Evolutionary conservation across 495 filamentous ascomycete species (phyloP).

Genomic region (Aspergillus kassunensis): DNA sequence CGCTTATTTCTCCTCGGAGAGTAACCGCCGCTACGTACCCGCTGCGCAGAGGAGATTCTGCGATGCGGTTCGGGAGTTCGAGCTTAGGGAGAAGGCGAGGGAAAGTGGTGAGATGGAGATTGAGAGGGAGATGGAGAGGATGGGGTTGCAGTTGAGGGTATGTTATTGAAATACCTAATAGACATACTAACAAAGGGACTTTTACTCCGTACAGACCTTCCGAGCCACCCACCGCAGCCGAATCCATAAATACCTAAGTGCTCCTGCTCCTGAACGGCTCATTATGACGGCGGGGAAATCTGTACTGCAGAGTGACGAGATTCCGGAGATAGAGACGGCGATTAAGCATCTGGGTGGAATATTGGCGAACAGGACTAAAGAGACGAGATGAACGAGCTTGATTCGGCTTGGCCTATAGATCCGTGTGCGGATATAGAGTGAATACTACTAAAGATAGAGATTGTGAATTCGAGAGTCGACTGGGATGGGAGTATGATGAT

Average conservation of each 20-base stretch:
- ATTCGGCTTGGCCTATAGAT: too few relatives aligned
- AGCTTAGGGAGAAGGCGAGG: constrained; percentile 12
- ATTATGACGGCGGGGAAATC: constrained; percentile 45
- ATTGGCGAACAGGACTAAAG: background rate
- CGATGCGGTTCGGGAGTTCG: constrained; percentile 17
- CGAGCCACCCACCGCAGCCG: constrained; percentile 34
- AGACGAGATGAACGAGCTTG: background rate
- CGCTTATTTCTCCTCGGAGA: constrained; percentile 28
- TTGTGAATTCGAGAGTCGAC: too few relatives aligned
- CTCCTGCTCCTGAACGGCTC: constrained; percentile 38
- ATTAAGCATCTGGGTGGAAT: background rate
- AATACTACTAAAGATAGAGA: too few relatives aligned
- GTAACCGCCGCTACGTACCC: constrained; percentile 27
- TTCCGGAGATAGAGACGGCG: background rate
- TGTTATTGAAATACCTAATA: too few relatives aligned
- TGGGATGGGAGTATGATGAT: too few relatives aligned
- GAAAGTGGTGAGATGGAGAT: constrained; percentile 24
- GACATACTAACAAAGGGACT: constrained; percentile 15
- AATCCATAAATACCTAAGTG: constrained; percentile 30
- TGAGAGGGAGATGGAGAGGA: constrained; percentile 19
- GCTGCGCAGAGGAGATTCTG: constrained; percentile 28
- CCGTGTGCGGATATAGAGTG: too few relatives aligned
- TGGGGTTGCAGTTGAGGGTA: too few relatives aligned
- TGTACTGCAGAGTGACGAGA: constrained; percentile 21
- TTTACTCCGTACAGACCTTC: constrained; percentile 31